Conservation (phyloP, 2,329 filamentous ascomycete species). For the Mycosphaerella sp. region DNA sequence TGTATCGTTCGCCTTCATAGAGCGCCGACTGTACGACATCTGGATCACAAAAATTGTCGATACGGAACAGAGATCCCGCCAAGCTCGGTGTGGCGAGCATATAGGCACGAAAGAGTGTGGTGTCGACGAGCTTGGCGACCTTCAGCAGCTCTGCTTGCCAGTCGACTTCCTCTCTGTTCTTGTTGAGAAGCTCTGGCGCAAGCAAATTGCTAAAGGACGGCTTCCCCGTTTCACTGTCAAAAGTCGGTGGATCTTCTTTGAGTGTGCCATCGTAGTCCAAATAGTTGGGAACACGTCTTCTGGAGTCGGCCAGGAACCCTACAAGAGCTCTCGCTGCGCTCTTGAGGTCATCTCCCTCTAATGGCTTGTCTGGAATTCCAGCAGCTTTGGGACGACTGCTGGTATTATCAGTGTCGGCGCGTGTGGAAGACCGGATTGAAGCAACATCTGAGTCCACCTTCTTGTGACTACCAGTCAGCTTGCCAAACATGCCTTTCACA, state of each 20-base stretch:
- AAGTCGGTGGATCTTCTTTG: slow-evolving; percentile 48
- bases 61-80: slow-evolving; percentile 83
- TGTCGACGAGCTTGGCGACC: slow-evolving; percentile 82
- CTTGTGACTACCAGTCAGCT: slow-evolving; percentile 41
- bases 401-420: slow-evolving; percentile 51
- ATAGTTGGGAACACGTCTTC: slow-evolving; percentile 57
- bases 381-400: slow-evolving; percentile 46
- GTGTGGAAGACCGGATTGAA: slow-evolving; percentile 56
- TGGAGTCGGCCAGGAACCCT: slow-evolving; percentile 80
- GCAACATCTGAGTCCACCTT: slow-evolving; percentile 46
- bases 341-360: slow-evolving; percentile 77
- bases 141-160: slow-evolving; percentile 66
- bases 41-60: slow-evolving; percentile 95
- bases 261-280: slow-evolving; percentile 54
- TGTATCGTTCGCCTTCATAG: slow-evolving; percentile 80
- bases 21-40: slow-evolving; percentile 91
- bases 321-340: slow-evolving; percentile 76
- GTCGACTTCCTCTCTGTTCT: slow-evolving; percentile 42
- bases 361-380: slow-evolving; percentile 45
- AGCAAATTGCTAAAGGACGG: slow-evolving; percentile 42
- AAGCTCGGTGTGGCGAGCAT: slow-evolving; percentile 87
- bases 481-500: slow-evolving; percentile 43
- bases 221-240: slow-evolving; percentile 38
- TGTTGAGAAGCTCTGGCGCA: slow-evolving; percentile 24
- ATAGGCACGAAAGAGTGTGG: slow-evolving; percentile 86